These are phyloP conservation scores for Moniliella sp. DNA, from an alignment of 1,284 basidiomycete genomes.

Conservation along the genomic window DNA sequence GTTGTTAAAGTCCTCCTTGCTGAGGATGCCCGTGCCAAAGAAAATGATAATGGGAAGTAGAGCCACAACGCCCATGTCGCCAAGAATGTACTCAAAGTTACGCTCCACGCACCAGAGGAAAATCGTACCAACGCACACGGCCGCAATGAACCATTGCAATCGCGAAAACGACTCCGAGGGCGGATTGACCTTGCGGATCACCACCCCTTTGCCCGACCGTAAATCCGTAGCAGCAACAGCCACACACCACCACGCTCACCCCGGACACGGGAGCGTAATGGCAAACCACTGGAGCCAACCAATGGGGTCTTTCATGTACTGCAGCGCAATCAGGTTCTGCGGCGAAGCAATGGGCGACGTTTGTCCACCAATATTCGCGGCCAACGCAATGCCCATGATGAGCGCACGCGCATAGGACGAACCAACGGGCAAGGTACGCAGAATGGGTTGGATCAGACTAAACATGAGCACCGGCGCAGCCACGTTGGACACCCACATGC, in stretches of 20 bases:
- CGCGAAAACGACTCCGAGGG: constrained; percentile 41
- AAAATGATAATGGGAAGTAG: constrained; percentile 65
- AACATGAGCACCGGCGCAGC: constrained; percentile 96
- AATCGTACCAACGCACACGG: constrained; percentile 66
- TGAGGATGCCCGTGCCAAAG: constrained; percentile 77
- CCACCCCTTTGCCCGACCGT: constrained; percentile 51
- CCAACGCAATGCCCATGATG: constrained; percentile 83
- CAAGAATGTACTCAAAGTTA: constrained; percentile 53
- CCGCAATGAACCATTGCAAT: constrained; percentile 74
- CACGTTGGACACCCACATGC: constrained; percentile 99
- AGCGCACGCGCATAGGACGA: constrained; percentile 71
- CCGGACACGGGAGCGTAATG: constrained; percentile 73
- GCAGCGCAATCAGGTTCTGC: constrained; percentile 82
- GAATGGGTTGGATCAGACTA: constrained; percentile 85
- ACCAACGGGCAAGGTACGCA: constrained; percentile 69
- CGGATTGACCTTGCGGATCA: constrained; percentile 21
- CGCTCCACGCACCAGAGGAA: constrained; percentile 74
- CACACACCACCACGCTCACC: constrained; percentile 68
- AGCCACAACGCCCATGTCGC: constrained; percentile 93
- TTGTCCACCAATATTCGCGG: constrained; percentile 93
- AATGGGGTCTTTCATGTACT: constrained; percentile 62
- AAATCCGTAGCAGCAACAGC: constrained; percentile 64
- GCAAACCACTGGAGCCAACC: constrained; percentile 87
- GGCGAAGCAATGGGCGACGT: constrained; percentile 76
- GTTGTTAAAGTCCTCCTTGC: constrained; percentile 47